Conservation (phyloP, 805 yeast genomes). For the Lachancea sp. region DNA sequence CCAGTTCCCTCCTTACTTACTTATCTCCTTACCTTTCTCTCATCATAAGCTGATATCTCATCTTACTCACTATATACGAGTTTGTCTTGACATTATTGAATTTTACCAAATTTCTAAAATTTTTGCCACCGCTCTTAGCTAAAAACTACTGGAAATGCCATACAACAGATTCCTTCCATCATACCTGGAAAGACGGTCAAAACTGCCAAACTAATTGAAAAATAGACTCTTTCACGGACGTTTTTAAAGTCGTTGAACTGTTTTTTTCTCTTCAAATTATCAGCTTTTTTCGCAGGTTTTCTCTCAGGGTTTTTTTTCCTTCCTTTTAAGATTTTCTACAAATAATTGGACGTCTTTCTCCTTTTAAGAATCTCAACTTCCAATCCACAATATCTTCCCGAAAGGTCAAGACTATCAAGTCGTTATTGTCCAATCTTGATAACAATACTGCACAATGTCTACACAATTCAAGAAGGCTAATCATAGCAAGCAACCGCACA, state of each 20-base stretch:
- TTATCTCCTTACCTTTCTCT: too few relatives aligned
- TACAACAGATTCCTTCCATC: too few relatives aligned
- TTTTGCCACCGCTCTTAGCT: conserved; percentile 2
- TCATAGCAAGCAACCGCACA: conserved; percentile 13
- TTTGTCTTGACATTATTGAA: too few relatives aligned
- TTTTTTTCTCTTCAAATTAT: too few relatives aligned
- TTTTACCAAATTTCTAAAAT: background rate
- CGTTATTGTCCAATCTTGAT: background rate
- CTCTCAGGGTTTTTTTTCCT: background rate
- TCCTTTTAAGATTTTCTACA: background rate
- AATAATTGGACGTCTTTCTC: background rate
- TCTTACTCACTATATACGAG: too few relatives aligned
- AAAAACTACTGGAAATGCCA: background rate
- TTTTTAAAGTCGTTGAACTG: too few relatives aligned
- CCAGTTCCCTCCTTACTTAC: too few relatives aligned
- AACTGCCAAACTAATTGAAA: background rate
- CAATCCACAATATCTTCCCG: background rate
- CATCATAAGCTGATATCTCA: background rate
- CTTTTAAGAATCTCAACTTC: background rate
- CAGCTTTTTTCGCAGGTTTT: background rate
- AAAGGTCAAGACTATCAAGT: background rate
- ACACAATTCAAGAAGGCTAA: conserved; percentile 22
- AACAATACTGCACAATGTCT: conserved; percentile 7
- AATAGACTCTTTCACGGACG: background rate
- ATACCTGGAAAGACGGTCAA: conserved; percentile 3